Conservation (phyloP, 257 asterid genomes). For the Anisodus acutangulus region DNA sequence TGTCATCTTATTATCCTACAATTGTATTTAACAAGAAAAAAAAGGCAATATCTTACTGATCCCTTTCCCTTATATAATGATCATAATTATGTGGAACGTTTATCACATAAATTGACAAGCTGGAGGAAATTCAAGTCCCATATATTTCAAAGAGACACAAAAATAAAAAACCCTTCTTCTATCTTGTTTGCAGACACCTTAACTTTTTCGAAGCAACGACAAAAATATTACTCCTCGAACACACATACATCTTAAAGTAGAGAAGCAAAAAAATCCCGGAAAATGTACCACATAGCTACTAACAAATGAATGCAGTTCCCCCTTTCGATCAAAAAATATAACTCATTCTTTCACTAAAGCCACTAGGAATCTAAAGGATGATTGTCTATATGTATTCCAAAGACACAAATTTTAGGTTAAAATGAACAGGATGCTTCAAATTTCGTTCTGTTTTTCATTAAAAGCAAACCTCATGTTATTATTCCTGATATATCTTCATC, state of each 20-base stretch:
- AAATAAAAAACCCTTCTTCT: not conserved
- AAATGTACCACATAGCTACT: not conserved
- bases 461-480: not conserved
- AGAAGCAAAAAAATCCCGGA: not conserved
- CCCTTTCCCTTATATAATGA: not conserved
- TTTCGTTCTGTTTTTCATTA: not conserved
- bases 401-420: constrained; percentile 9
- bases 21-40: constrained; percentile 11
- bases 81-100: constrained; percentile 17
- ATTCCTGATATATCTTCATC: not conserved
- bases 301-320: not conserved
- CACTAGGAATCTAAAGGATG: constrained; percentile 21
- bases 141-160: constrained; percentile 9
- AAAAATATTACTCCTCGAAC: not conserved
- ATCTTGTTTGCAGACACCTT: constrained; percentile 8
- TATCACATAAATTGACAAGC: constrained; percentile 45
- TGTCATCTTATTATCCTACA: constrained; percentile 46
- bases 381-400: not conserved
- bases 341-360: not conserved
- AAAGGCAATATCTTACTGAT: constrained; percentile 34
- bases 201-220: not conserved
- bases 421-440: not conserved
- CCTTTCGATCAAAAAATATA: not conserved
- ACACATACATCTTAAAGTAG: not conserved
- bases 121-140: constrained; percentile 29